Base-by-base conservation (phyloP, 1,284 basidiomycete species). In the Tilletia setariae region DNA sequence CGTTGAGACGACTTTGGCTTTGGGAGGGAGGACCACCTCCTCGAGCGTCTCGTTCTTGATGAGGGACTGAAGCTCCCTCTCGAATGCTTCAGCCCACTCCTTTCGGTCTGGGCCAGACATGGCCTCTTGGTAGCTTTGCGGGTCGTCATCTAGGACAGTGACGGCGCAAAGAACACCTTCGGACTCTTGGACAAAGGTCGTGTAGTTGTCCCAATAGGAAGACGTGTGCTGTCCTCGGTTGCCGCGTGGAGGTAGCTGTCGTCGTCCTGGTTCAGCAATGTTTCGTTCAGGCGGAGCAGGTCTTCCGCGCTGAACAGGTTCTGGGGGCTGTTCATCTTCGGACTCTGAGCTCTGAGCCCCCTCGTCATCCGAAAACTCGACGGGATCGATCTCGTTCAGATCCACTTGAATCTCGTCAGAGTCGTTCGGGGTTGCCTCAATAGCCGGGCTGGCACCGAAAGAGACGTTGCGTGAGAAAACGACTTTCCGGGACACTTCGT, bases 21-120 rank as follows among this genome's bases (percentile, higher is more conserved):
- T n/a, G 44, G 44, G 44, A 46, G 44, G 44, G 44, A 46, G 44
- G 44, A 46, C 44, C 44, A 46, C 44, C 44, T 46, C 44, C 44
- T 46, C 44, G 44, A 46, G 44, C 44, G 44, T 46, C 44, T 46
- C n/a, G 44, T 46, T 46, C 15, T 46, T 46, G 44, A 46, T 46
- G 44, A 46, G 44, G 15, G 44, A 46, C 2, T 1, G 13, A n/a
- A 46, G 44, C 44, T 46, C 44, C 13, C 44, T 46, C n/a, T 46
- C 44, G 44, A 46, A 46, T 15, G 44, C 44, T 46, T 46, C n/a
- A 15, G 44, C 44, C 44, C 44, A 46, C n/a, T 46, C 44, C 13
- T n/a, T 13, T 46, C 44, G 44, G 44, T 13, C 44, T 46, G 15
- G n/a, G 44, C 15, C 44, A n/a, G 1, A 1, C n/a, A 13, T n/a